Conservation (phyloP, 192 early-diverging fungal genomes). For the Backusella australiensis region DNA sequence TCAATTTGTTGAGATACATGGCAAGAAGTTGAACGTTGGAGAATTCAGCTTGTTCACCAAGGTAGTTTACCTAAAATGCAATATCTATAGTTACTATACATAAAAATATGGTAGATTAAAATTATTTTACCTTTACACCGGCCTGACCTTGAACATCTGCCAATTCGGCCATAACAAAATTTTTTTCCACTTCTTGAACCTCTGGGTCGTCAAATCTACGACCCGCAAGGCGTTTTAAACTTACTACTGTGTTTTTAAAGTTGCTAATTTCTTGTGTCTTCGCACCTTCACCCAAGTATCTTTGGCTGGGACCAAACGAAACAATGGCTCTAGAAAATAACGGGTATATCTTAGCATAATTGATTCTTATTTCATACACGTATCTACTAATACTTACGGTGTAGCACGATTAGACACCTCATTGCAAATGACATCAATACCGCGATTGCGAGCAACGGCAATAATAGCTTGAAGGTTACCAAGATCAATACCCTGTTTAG, state of each 20-base stretch:
- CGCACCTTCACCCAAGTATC: slow-evolving; percentile 91
- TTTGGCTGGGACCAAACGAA: slow-evolving; percentile 92
- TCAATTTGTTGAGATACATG: slow-evolving; percentile 93
- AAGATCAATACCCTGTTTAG: slow-evolving; percentile 82
- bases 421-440: slow-evolving; percentile 96
- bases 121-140: slow-evolving; percentile 57
- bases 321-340: slow-evolving; percentile 66
- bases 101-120: background rate
- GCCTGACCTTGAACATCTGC: slow-evolving; percentile 81
- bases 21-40: slow-evolving; percentile 85
- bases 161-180: slow-evolving; percentile 78
- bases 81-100: background rate
- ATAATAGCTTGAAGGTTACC: slow-evolving; percentile 95
- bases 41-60: slow-evolving; percentile 72
- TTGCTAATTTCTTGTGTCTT: slow-evolving; percentile 95
- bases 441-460: slow-evolving; percentile 95
- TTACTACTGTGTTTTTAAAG: slow-evolving; percentile 91
- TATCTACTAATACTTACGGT: slow-evolving; percentile 58
- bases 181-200: slow-evolving; percentile 74
- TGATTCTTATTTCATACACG: background rate
- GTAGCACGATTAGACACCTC: slow-evolving; percentile 96
- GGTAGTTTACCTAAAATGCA: slow-evolving; percentile 68
- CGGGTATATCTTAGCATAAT: background rate
- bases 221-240: slow-evolving; percentile 89
- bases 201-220: slow-evolving; percentile 84